A percentile compares a stretch with the other conserved stretches of the same genome.
Evolutionary conservation across 495 filamentous ascomycete species (phyloP).

Genomic region (Penicillium canescens): DNA sequence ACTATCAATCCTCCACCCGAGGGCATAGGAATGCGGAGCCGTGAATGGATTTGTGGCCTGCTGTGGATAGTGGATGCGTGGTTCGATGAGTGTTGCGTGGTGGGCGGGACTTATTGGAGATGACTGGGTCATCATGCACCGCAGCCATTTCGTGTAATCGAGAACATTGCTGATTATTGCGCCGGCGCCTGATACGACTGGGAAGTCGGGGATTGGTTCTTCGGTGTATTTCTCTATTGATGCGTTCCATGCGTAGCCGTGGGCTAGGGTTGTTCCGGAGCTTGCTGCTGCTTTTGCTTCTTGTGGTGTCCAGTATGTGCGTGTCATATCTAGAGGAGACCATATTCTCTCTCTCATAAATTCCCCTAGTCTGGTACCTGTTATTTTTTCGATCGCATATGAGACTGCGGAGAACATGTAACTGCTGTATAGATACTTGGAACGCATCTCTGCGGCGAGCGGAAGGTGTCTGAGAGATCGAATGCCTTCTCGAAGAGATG

Average conservation of each 20-base stretch:
- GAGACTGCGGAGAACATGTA: constrained; percentile 46
- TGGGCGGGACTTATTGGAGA: constrained; percentile 18
- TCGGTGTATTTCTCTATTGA: constrained; percentile 8
- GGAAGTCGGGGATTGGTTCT: constrained; percentile 26
- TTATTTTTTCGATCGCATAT: constrained; percentile 43
- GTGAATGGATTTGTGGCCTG: constrained; percentile 14
- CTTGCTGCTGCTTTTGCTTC: constrained; percentile 13
- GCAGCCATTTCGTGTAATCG: constrained; percentile 54
- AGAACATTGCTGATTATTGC: constrained; percentile 49
- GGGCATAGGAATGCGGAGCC: constrained; percentile 33
- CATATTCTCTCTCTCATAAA: constrained; percentile 46
- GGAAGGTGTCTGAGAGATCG: constrained; percentile 40
- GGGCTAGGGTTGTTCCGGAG: constrained; percentile 5
- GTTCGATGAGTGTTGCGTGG: constrained; percentile 36
- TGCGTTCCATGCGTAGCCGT: constrained; percentile 21
- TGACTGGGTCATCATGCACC: constrained; percentile 35
- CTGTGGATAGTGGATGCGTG: constrained; percentile 29
- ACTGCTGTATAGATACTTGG: constrained; percentile 50
- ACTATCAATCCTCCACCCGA: constrained; percentile 44
- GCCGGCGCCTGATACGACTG: constrained; percentile 48
- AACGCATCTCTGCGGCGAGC: constrained; percentile 33
- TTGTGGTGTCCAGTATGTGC: constrained; percentile 31
- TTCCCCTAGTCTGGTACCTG: constrained; percentile 36
- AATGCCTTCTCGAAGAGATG: constrained; percentile 19
- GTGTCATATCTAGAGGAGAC: constrained; percentile 48